Evolutionary conservation across 352 stramenopile genomes (phyloP), one percentile per base, ranked within the genome.

Genomic region (Phytophthora aleatoria): DNA sequence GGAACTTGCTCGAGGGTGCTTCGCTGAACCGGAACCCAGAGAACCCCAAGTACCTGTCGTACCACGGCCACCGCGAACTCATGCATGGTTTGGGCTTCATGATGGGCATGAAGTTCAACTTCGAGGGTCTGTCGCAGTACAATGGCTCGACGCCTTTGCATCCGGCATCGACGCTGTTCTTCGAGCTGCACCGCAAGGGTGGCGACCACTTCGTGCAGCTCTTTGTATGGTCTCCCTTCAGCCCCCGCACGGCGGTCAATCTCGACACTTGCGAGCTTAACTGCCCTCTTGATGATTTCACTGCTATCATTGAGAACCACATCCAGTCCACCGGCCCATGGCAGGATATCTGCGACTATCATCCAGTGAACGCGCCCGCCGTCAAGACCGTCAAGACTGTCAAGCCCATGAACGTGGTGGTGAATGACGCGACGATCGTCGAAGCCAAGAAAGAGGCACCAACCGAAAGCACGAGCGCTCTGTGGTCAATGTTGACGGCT

Each of bases 41-140:
- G 16, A 61, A 69, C 6, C 83, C 74, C 55, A 93, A 90, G 65
- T 94, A 91, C 69, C 77, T 83, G 39, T 92, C 83, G 28, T 94
- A 88, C 59, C 85, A 94, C 61, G 77, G 85, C 41, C 85, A 94
- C 48, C 83, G 85, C 43, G 85, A 94, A 57, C 74, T 94, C 20
- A 81, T 94, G 49, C 83, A 94, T 47, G 85, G 83, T 1, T 61
- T 94, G 15, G 85, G 85, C 5, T 88, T 88, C 52, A 85, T 94
- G 78, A 73, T 94, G 56, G 85, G 85, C 44, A 86, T 88, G 79
- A 85, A 87, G 33, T 92, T 89, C 57, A 75, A 94, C 55, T 94
- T 94, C 48, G 74, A 85, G 3, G 75, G 73, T 2, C 60, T 87
- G 10, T 70, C 79, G 13, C 59, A 77, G 26, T 91, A 78, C 70